A percentile compares a stretch with the other conserved stretches of the same genome.
Conservation (phyloP, 495 filamentous ascomycete species). For the Parmelia sp. region DNA sequence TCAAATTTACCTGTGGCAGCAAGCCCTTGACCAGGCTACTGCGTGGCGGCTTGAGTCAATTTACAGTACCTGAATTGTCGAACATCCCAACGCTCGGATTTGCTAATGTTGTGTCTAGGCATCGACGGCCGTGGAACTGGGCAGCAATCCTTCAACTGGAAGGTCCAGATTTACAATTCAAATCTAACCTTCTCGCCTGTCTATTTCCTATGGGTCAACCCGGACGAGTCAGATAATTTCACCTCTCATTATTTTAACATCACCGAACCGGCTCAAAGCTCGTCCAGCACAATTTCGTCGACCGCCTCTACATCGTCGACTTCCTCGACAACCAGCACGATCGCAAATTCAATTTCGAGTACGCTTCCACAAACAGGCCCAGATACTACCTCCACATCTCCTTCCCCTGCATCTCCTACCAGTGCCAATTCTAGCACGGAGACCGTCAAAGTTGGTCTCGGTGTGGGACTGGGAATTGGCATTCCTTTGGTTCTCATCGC, state of each 20-base stretch:
- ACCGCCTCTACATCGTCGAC: conserved; percentile 3
- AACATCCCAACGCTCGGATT: neutral
- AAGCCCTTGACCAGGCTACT: neutral
- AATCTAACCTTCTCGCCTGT: neutral
- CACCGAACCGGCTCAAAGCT: neutral
- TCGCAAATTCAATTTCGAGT: neutral
- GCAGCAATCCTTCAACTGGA: neutral
- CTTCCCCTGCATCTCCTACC: neutral
- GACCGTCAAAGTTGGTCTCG: conserved; percentile 7
- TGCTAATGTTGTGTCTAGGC: neutral
- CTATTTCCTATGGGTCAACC: neutral
- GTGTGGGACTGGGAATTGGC: conserved; percentile 4
- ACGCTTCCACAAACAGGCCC: neutral
- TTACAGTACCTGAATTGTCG: neutral
- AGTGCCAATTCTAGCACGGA: neutral
- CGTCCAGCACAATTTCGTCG: neutral
- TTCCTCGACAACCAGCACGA: neutral
- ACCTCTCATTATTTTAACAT: conserved; percentile 10
- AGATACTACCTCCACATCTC: neutral
- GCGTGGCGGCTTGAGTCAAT: neutral
- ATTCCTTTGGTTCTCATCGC: conserved; percentile 3
- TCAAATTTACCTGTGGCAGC: neutral
- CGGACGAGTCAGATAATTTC: neutral
- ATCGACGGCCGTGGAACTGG: neutral
- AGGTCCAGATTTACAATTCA: neutral